Base-by-base conservation (phyloP, 2,329 filamentous ascomycete species). In the Penicillium palitans region DNA sequence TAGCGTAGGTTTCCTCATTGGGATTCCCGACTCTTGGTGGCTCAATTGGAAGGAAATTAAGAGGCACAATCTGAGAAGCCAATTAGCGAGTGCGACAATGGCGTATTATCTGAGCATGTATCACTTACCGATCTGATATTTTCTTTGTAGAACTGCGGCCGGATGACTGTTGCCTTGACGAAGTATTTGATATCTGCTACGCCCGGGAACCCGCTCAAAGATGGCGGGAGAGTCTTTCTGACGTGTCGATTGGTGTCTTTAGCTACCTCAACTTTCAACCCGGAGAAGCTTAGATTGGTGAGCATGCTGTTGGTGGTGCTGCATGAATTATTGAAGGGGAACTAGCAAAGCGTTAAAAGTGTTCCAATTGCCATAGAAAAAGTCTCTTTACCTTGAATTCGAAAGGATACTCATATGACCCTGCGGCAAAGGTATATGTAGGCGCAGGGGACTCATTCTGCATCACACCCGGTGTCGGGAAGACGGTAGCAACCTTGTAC, bases 1-100 rank as follows among this genome's bases (percentile, higher is more conserved):
- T 83, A 2, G 93, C 95, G 76, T 91, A 99, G 2, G 89, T 87
- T 74, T 98, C 93, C 64, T 91, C 88, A 25, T 85, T 84, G 1
- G 86, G 83, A 46, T 81, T 78, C 5, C 83, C 79, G 0, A 86
- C 86, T 42, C 93, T 83, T 0, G 93, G 93, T 6, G 91, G 90
- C 74, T 99, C 95, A 65, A 98, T 93, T 5, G 95, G 95, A 39
- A 97, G 82, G 72, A 99, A 95, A 58, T 90, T 93, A 77, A 97
- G 89, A 37, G 87, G 86, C 37, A 72, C 74, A 64, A 74, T 75
- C 79, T 75, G 65, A 9, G 37, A 33, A 31, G 49, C 51, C 21
- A 1, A 48, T 56, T 8, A 58, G 37, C 31, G 8, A 42, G 24
- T 52, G 24, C 17, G 24, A 19, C 3, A 33, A 44, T 19, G 57